Base-by-base conservation (phyloP, 2,329 filamentous ascomycete genomes). In the Leptographium galeiforme region DNA sequence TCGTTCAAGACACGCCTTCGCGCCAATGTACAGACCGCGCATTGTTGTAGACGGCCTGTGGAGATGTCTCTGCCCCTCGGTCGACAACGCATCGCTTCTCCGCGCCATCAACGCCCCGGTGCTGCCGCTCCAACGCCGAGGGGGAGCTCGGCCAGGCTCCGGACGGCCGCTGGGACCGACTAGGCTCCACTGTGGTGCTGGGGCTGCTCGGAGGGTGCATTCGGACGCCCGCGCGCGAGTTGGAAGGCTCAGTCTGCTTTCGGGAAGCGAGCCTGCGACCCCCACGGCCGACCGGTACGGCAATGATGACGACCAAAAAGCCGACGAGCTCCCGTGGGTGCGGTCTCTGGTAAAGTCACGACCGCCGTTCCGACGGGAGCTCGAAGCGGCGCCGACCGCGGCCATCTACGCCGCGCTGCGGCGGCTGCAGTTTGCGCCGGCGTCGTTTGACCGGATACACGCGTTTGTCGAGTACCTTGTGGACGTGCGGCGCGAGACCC, bases 21-120 rank as follows among this genome's bases (percentile, higher is more conserved):
- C 25, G 25, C 25, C 25, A 25, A 53, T 49, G 54, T 14, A 64
- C 43, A 60, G 63, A 54, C 60, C 65, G 49, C 67, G 67, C 57
- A 60, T 75, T 50, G 63, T 70, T 2, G 62, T 73, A 39, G 81
- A 85, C 63, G 78, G 80, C 56, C 71, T 85, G 47, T 83, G 80
- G 78, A 76, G 77, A 62, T 82, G 76, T 61, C 68, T 85, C 16
- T 84, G 78, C 61, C 81, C 81, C 13, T 74, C 72, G 10, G 69
- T 78, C 54, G 74, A 78, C 60, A 58, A 66, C 8, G 54, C 60
- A 6, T 61, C 66, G 2, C 61, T 74, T 13, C 64, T 65, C 5
- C 68, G 60, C 51, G 61, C 67, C 16, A 55, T 68, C 54, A 57
- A 53, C 34, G 52, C 45, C 14, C 56, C 62, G 14, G 25, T 7